Percentiles rank a stretch among this genome's conserved stretches.
phyloP scores from a whole-genome alignment of 805 yeast species.

The Hanseniaspora clermontiae region DNA sequence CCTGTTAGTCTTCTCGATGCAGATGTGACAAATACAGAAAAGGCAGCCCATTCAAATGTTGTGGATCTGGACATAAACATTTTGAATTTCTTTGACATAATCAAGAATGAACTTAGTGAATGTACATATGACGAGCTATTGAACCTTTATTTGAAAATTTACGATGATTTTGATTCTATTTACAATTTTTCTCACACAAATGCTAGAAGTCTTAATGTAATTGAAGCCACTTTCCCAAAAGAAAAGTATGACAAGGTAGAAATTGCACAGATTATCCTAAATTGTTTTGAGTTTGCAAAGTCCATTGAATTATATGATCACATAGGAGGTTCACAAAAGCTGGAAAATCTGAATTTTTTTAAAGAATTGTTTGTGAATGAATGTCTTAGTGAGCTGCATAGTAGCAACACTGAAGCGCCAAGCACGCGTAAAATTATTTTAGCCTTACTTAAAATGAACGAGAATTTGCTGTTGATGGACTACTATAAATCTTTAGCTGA shows the following conservation, averaged over 20 bases:
- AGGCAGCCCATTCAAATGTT: too few relatives aligned
- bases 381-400: slow-evolving; percentile 53
- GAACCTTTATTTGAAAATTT: neutral
- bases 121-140: neutral
- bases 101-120: neutral
- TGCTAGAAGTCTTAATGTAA: neutral
- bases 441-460: slow-evolving; percentile 29
- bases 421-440: slow-evolving; percentile 20
- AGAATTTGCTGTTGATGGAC: slow-evolving; percentile 30
- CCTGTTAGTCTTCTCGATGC: neutral
- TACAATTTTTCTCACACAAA: neutral
- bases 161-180: neutral
- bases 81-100: neutral
- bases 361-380: slow-evolving; percentile 61
- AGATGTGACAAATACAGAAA: neutral
- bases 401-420: slow-evolving; percentile 31
- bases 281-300: neutral
- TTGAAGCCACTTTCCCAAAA: neutral
- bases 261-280: neutral
- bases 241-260: neutral
- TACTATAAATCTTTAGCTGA: slow-evolving; percentile 31
- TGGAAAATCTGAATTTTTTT: slow-evolving; percentile 20
- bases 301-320: neutral
- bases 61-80: neutral
- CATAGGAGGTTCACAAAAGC: slow-evolving; percentile 16